These are phyloP conservation scores for Clonostachys byssicola DNA, from an alignment of 2,329 filamentous ascomycete genomes.

Conservation along the genomic window DNA sequence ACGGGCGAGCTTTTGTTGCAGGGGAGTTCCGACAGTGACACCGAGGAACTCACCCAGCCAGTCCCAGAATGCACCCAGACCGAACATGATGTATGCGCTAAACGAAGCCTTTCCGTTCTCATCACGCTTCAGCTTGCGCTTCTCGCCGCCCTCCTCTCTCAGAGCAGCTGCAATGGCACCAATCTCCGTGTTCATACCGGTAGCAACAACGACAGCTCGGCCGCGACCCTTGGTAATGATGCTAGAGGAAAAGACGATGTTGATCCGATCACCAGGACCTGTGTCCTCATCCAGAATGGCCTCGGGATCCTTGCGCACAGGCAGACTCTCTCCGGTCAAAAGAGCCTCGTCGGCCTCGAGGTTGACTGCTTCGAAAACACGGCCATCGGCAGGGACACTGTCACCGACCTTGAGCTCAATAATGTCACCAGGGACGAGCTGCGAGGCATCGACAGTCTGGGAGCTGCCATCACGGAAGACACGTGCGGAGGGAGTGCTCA, in stretches of 20 bases:
- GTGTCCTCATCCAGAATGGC: slow-evolving; percentile 25
- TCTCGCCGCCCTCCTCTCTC: slow-evolving; percentile 15
- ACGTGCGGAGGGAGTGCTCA: slow-evolving; percentile 25
- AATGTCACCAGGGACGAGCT: slow-evolving; percentile 50
- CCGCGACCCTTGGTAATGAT: slow-evolving; percentile 53
- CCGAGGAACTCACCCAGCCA: slow-evolving; percentile 34
- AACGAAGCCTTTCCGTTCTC: neutral
- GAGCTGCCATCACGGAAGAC: slow-evolving; percentile 26
- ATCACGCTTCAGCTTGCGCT: slow-evolving; percentile 2
- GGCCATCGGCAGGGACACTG: slow-evolving; percentile 49
- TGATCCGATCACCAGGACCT: slow-evolving; percentile 44
- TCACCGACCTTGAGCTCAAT: slow-evolving; percentile 43
- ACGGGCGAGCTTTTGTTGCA: slow-evolving; percentile 64
- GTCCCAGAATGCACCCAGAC: slow-evolving; percentile 4
- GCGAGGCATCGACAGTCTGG: slow-evolving; percentile 18
- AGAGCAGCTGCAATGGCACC: slow-evolving; percentile 44
- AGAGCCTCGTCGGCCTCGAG: slow-evolving; percentile 58
- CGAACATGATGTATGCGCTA: slow-evolving; percentile 3
- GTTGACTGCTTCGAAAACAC: slow-evolving; percentile 50
- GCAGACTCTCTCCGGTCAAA: slow-evolving; percentile 54
- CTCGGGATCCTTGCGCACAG: slow-evolving; percentile 42
- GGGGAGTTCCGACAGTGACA: slow-evolving; percentile 54
- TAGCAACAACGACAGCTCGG: slow-evolving; percentile 52
- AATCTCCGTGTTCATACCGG: slow-evolving; percentile 54
- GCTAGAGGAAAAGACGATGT: slow-evolving; percentile 51